Evolutionary conservation across 164 flowering plant species (phyloP).

Genomic region (Euptelea pleiosperma): DNA sequence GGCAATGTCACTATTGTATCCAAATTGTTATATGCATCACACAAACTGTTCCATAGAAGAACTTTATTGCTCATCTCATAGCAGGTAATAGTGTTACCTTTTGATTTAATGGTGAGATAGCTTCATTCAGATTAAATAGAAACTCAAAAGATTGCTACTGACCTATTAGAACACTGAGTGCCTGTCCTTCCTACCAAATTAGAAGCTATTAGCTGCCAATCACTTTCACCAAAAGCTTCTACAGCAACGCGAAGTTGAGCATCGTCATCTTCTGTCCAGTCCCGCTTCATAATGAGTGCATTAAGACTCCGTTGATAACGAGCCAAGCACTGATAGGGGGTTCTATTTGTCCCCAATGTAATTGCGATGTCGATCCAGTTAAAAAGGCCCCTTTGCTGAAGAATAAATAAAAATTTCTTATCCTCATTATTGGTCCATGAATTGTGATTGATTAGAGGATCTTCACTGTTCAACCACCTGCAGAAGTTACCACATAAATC

Average conservation of each 20-base stretch:
- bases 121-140: not conserved
- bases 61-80: too few species aligned
- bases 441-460: constrained; percentile 64
- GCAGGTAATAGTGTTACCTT: too few species aligned
- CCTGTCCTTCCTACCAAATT: constrained; percentile 69
- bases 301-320: constrained; percentile 93
- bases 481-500: constrained; percentile 3
- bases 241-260: constrained; percentile 73
- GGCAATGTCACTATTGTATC: too few species aligned
- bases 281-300: constrained; percentile 60
- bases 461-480: constrained; percentile 89
- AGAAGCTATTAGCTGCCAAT: constrained; percentile 89
- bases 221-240: constrained; percentile 59
- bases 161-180: constrained; percentile 94
- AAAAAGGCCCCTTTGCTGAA: constrained; percentile 55
- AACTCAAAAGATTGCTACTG: constrained; percentile 20
- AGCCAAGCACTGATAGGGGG: constrained; percentile 82
- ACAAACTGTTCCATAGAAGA: too few species aligned
- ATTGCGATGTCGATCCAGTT: constrained; percentile 77
- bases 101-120: too few species aligned
- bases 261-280: constrained; percentile 90
- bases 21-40: too few species aligned
- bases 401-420: constrained; percentile 48
- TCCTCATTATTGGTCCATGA: constrained; percentile 77
- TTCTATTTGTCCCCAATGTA: constrained; percentile 65